Base-by-base conservation (phyloP, 129 eudicot species). In the Pseudognaphalium luteoalbum region DNA sequence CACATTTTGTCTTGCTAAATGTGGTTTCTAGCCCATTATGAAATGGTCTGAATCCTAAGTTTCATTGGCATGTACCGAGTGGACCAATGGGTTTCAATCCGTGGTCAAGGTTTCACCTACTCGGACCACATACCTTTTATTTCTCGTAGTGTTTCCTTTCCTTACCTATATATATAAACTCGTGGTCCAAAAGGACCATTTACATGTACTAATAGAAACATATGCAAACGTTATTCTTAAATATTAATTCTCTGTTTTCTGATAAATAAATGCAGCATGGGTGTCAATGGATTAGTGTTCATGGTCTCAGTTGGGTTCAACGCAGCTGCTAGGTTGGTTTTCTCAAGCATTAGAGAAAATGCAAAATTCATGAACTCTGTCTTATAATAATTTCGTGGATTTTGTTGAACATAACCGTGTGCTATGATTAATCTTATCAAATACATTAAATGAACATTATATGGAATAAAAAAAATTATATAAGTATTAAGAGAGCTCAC, bases 291-390 rank as follows among this genome's bases (percentile, higher is more conserved):
- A 47, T 10, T 88, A 1, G 8, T 81, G 76, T 88, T 88, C 86
- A 91, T 86, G 90, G 84, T 91, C 70, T 80, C 93, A 37, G 86
- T 91, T 71, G 97, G 94, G 73, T 91, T 91, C 83, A 91, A 91
- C 73, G 97, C 94, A 35, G 97, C 97, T 68, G 94, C 90, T 3
- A 88, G 94, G 97, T 90, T 17, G 16, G 78, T 73, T 42, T 30
- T 42, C 25, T 16, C 12, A 54, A 16, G 30, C 19, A 15, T 67
- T 33, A 64, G 30, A 50, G 10, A 25, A 47, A 25, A 47, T 20
- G 19, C 6, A 7, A 2, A 44, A 11, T 16, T 11, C 52, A 44
- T 44, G 1, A 44, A 11, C 52, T 44, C 2, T 44, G 52, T 42
- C 14, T 42, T 42, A 42, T 44, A 44, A 44, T 44, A 10, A 44